Evolutionary conservation across 495 filamentous ascomycete species (phyloP), one percentile per base, ranked within the genome.

Genomic region (Gamarada debralockiae): DNA sequence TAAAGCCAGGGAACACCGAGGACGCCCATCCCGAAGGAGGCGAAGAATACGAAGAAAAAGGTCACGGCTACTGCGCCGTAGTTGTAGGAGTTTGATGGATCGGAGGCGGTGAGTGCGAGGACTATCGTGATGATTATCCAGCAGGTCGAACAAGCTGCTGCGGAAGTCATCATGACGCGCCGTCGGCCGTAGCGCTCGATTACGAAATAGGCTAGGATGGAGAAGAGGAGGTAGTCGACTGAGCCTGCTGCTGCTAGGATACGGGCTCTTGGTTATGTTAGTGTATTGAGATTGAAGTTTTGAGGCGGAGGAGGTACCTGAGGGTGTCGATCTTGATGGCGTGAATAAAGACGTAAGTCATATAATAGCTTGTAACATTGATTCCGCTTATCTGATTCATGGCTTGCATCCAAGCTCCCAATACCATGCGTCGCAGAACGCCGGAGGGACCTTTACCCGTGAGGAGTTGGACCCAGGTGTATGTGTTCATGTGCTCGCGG

Each of bases 351-450:
- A 90, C 38, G n/a, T 45, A 76, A 0, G 87, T 83, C 52, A 86
- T 84, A 68, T 85, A 91, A 73, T 92, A 92, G 63, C 88, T 90
- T 56, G 86, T 84, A 12, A 84, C 86, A 52, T 91, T 90, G 68
- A 84, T 87, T 12, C 82, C 81, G 50, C 77, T 77, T 53, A 90
- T 75, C 61, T 92, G 88, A 68, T 91, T 86, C 76, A 91, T 86
- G 59, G 90, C 76, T 73, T 85, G 73, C 54, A 76, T 73, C 59
- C 76, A 74, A 27, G 75, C 67, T 1, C 82, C 82, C 10, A 86
- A 70, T 7, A 83, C 48, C 67, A 85, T 75, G 23, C 82, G 76
- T 33, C 45, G 5, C 3, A 54, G 17, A 24, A 48, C 43, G 2
- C 51, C 51, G 1, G 18, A 18, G 12, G 41, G 51, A 14, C 51